These are phyloP conservation scores for Cichorium intybus DNA, from an alignment of 140 eudicot species.

Conservation along the genomic window DNA sequence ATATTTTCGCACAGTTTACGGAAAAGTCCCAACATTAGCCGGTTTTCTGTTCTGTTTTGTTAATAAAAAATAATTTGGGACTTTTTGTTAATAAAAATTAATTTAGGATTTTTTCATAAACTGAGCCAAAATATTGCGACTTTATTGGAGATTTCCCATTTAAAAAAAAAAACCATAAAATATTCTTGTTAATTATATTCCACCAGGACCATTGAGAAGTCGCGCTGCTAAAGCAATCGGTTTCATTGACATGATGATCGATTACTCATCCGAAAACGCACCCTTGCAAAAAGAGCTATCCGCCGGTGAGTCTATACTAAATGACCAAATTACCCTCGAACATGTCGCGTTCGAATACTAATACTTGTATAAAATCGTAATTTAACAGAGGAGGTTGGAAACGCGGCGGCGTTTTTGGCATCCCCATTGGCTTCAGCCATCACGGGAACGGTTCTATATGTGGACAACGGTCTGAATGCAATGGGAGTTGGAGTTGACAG, in stretches of 20 bases:
- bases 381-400: constrained; percentile 65
- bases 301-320: constrained; percentile 35
- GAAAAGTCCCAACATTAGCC: too few species aligned
- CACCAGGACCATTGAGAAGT: constrained; percentile 65
- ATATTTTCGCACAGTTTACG: too few species aligned
- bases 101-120: too few species aligned
- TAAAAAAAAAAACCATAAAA: too few species aligned
- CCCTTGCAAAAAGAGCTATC: constrained; percentile 64
- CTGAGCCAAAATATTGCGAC: too few species aligned
- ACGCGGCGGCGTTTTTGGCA: constrained; percentile 71
- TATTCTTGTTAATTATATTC: neutral
- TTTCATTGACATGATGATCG: constrained; percentile 63
- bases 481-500: constrained; percentile 79
- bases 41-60: too few species aligned
- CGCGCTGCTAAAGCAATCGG: constrained; percentile 88
- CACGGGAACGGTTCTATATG: constrained; percentile 64
- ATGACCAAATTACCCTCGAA: neutral
- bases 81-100: too few species aligned
- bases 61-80: too few species aligned
- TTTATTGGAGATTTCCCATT: too few species aligned
- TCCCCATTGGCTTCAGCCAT: constrained; percentile 85
- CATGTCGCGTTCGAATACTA: too few species aligned
- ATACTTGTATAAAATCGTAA: too few species aligned
- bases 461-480: constrained; percentile 68
- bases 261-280: constrained; percentile 61